These are phyloP conservation scores for Deinandra increscens DNA, from an alignment of 129 eudicot species.

Conservation along the genomic window DNA sequence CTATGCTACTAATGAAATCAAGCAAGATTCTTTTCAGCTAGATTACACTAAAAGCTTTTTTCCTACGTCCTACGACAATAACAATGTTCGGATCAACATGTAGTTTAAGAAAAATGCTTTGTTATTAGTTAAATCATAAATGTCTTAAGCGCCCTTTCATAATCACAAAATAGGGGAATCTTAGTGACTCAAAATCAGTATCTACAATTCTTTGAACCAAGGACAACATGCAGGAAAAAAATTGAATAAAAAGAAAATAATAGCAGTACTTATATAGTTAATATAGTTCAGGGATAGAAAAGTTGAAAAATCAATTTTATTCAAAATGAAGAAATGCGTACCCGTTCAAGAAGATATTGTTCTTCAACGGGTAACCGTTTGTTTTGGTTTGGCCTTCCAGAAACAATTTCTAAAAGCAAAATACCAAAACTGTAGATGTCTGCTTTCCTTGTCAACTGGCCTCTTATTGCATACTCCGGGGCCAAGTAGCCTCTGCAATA, in stretches of 20 bases:
- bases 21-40: too few relatives aligned
- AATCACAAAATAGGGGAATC: not conserved
- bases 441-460: conserved; percentile 88
- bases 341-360: conserved; percentile 83
- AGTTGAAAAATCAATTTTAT: not conserved
- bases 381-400: conserved; percentile 74
- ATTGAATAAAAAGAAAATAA: not conserved
- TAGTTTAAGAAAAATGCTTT: too few relatives aligned
- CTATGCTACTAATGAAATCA: too few relatives aligned
- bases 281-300: not conserved
- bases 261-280: not conserved
- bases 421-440: too few relatives aligned
- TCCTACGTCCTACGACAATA: too few relatives aligned
- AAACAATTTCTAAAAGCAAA: conserved; percentile 79
- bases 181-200: not conserved
- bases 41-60: too few relatives aligned
- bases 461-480: conserved; percentile 90
- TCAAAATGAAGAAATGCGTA: conserved; percentile 30
- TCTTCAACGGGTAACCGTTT: conserved; percentile 61
- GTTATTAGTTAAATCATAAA: too few relatives aligned
- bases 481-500: conserved; percentile 88
- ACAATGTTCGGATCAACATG: too few relatives aligned
- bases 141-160: not conserved
- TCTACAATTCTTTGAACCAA: not conserved
- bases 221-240: too few relatives aligned